phyloP scores from a whole-genome alignment of 306 rosid genomes.

The Echinosophora koreensis region DNA sequence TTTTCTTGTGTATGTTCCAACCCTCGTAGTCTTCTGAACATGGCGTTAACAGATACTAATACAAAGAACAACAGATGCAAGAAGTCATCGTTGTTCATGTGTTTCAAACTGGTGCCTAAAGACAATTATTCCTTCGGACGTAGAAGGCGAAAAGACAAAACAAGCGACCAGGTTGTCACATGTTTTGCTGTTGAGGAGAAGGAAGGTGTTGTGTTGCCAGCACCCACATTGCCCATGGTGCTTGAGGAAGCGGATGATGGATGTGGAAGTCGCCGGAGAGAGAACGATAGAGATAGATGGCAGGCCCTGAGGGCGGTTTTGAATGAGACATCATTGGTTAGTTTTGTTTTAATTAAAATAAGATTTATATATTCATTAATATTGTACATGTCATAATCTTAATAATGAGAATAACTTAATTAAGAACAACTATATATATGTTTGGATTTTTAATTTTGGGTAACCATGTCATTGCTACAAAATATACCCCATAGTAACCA shows the following conservation, averaged over 20 bases:
- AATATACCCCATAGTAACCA: too few species aligned
- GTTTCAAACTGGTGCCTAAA: conserved; percentile 6
- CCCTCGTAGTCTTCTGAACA: neutral
- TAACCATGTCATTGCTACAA: too few species aligned
- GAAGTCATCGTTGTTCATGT: neutral
- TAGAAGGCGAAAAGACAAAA: neutral
- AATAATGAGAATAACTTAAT: neutral
- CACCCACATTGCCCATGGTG: neutral
- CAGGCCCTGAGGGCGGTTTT: neutral
- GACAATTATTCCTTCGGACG: neutral
- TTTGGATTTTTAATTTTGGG: too few species aligned
- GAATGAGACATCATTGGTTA: conserved; percentile 37
- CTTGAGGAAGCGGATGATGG: neutral
- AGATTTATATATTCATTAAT: neutral
- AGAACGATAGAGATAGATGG: neutral
- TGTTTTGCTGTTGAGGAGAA: neutral
- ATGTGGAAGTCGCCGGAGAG: neutral
- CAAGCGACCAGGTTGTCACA: conserved; percentile 10
- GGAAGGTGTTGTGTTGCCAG: neutral
- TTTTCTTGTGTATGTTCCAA: neutral
- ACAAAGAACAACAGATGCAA: conserved; percentile 8
- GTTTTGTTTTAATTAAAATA: neutral
- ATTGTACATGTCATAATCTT: neutral
- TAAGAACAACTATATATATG: neutral
- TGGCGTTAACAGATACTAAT: neutral